Conservation (phyloP, 306 rosid genomes). For the Cicer bijugum region DNA sequence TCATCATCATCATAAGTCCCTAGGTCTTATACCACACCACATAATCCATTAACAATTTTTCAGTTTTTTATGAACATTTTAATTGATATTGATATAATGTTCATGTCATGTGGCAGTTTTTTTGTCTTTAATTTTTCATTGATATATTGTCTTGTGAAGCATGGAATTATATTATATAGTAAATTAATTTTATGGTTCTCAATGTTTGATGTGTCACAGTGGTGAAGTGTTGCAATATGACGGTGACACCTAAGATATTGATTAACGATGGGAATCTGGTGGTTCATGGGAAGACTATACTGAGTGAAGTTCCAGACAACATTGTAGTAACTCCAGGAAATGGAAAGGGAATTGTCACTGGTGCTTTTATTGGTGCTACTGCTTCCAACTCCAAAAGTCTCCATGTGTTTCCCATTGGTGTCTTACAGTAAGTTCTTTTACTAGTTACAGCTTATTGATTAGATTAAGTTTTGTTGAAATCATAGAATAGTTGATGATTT, state of each 20-base stretch:
- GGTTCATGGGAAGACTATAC: conserved; percentile 81
- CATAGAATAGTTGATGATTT: too few species aligned
- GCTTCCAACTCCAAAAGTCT: conserved; percentile 72
- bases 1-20: conserved; percentile 25
- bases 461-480: conserved; percentile 14
- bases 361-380: conserved; percentile 85
- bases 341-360: conserved; percentile 65
- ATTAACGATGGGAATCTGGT: conserved; percentile 76
- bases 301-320: conserved; percentile 82
- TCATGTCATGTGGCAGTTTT: neutral
- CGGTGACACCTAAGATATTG: conserved; percentile 68
- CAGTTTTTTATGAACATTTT: neutral
- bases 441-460: neutral
- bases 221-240: conserved; percentile 67
- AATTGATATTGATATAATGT: neutral
- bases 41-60: neutral
- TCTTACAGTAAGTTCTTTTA: conserved; percentile 68
- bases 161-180: neutral
- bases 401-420: conserved; percentile 84
- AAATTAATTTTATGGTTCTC: neutral
- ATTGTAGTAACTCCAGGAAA: conserved; percentile 71
- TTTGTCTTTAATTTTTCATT: too few species aligned
- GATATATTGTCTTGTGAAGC: neutral
- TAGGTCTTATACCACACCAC: conserved; percentile 38
- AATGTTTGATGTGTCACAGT: conserved; percentile 41